Percentiles rank a stretch among this genome's conserved stretches.
Evolutionary conservation across 2,329 filamentous ascomycete species (phyloP).

Genomic region (Catunica adiposa): DNA sequence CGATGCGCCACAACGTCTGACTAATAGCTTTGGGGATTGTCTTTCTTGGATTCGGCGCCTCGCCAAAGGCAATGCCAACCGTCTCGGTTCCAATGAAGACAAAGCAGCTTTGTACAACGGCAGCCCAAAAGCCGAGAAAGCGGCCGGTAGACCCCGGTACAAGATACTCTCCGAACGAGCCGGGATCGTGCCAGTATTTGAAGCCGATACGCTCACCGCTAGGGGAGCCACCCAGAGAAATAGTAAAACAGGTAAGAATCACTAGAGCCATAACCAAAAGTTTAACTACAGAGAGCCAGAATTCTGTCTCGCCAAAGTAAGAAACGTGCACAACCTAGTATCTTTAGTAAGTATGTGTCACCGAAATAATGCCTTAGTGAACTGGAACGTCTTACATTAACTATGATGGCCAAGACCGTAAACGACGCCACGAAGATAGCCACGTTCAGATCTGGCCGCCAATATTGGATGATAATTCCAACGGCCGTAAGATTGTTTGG

Average conservation of each 20-base stretch:
- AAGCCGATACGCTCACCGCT: constrained; percentile 25
- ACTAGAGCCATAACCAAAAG: constrained; percentile 26
- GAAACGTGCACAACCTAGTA: constrained; percentile 22
- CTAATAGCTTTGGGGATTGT: constrained; percentile 17
- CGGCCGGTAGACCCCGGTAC: constrained; percentile 21
- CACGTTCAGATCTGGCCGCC: constrained; percentile 22
- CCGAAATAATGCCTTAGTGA: not conserved
- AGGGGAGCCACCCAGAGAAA: constrained; percentile 25
- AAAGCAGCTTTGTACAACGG: constrained; percentile 24
- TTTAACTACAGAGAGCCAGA: constrained; percentile 30
- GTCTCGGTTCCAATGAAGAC: constrained; percentile 21
- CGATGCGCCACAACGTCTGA: constrained; percentile 18
- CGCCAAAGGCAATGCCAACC: constrained; percentile 16
- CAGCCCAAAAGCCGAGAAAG: constrained; percentile 26
- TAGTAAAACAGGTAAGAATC: constrained; percentile 24
- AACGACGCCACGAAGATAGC: constrained; percentile 25
- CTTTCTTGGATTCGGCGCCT: constrained; percentile 17
- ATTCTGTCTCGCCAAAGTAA: constrained; percentile 31
- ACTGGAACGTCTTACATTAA: constrained; percentile 18
- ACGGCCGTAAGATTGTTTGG: constrained; percentile 26
- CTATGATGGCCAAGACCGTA: constrained; percentile 20
- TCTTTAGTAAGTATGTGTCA: not conserved
- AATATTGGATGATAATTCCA: constrained; percentile 24
- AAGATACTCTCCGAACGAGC: constrained; percentile 25
- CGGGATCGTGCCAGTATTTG: constrained; percentile 27